Evolutionary conservation across 2,329 filamentous ascomycete species (phyloP).

Genomic region (Hypoxylon rubiginosum): DNA sequence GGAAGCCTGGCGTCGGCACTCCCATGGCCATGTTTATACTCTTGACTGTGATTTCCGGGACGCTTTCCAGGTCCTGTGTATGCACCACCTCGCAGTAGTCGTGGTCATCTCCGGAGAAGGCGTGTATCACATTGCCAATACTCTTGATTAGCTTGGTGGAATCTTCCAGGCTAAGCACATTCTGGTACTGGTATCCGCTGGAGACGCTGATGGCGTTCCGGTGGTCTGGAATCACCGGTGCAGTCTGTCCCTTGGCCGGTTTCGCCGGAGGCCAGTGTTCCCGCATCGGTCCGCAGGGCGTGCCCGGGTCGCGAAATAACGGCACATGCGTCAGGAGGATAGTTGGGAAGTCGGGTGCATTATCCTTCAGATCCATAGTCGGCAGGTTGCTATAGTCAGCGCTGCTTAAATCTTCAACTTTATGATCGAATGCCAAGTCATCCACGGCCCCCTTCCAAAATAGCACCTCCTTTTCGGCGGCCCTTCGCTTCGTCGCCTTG

Average conservation of each 20-base stretch:
- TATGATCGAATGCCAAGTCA: slow-evolving; percentile 69
- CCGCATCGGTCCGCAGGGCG: slow-evolving; percentile 87
- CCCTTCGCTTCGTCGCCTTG: slow-evolving; percentile 73
- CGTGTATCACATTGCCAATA: slow-evolving; percentile 84
- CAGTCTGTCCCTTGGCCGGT: slow-evolving; percentile 69
- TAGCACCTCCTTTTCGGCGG: slow-evolving; percentile 76
- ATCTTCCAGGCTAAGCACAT: slow-evolving; percentile 83
- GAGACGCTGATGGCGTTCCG: slow-evolving; percentile 83
- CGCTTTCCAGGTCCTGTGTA: slow-evolving; percentile 73
- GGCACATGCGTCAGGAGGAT: slow-evolving; percentile 93
- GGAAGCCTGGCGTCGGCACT: slow-evolving; percentile 86
- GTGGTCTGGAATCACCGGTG: slow-evolving; percentile 71
- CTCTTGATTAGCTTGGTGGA: slow-evolving; percentile 81
- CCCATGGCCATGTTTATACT: slow-evolving; percentile 97
- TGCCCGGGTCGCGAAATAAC: slow-evolving; percentile 83
- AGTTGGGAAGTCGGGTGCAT: slow-evolving; percentile 79
- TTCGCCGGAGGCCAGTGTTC: slow-evolving; percentile 84
- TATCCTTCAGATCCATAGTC: slow-evolving; percentile 59
- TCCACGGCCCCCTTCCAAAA: slow-evolving; percentile 72
- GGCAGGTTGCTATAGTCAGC: slow-evolving; percentile 58
- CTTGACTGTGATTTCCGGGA: slow-evolving; percentile 93
- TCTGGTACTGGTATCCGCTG: slow-evolving; percentile 95
- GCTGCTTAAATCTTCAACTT: slow-evolving; percentile 69
- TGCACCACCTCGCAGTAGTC: slow-evolving; percentile 96
- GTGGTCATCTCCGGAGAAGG: slow-evolving; percentile 97